Base-by-base conservation (phyloP, 202 grass and related monocot genomes). In the Setaria italica region DNA sequence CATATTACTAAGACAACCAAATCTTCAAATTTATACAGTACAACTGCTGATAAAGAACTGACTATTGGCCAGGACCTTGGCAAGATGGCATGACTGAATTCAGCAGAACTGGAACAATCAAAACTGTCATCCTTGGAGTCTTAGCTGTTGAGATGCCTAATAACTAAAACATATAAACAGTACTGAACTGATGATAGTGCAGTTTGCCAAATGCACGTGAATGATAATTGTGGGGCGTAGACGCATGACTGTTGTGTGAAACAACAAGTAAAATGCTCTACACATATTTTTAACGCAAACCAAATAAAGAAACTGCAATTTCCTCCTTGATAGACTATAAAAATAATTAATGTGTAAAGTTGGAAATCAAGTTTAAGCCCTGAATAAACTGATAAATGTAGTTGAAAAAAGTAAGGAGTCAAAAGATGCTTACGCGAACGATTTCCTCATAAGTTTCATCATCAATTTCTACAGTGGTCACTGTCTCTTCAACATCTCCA, bases 371-470 rank as follows among this genome's bases (percentile, higher is more conserved):
- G 72, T 46, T 47, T 33, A 34, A 42, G 11, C 20, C 42, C 12
- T 29, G 12, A 82, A 76, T 35, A 87, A 63, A 29, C 25, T 17
- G 9, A 39, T 19, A 74, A 37, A 11, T n/a, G n/a, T 16, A 55
- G 54, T 58, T 43, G 14, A 19, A 58, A 67, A 50, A 35, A 54
- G 16, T 25, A n/a, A 78, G 48, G 62, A 65, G 59, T 9, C 55
- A 76, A 42, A 86, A 33, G 32, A 54, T 85, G 85, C 90, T 73
- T 93, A 99, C 97, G n/a, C 94, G 86, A 68, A 99, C 97, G 37
- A 99, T 99, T 82, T 99, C 97, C 83, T 99, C 97, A 62, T 99
- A 99, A 69, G 97, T 99, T 79, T 99, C 97, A 78, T 99, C 97
- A 37, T 97, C 97, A 11, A 99, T 97, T 84, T 99, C 97, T 74